phyloP scores from a whole-genome alignment of 306 rosid genomes.

The Vigna mungo region DNA sequence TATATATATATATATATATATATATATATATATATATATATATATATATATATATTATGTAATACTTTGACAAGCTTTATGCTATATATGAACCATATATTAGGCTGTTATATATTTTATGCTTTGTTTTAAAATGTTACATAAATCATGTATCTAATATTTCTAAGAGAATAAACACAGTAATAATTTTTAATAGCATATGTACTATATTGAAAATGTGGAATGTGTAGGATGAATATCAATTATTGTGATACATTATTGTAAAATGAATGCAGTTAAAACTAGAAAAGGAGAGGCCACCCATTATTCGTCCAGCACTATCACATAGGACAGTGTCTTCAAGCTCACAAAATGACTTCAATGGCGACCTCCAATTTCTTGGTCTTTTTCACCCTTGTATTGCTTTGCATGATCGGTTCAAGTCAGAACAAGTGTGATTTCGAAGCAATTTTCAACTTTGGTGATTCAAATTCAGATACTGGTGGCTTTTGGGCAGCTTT shows the following conservation, averaged over 20 bases:
- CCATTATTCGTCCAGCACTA: neutral
- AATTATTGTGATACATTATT: neutral
- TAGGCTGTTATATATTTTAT: too few relatives aligned
- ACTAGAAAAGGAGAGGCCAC: neutral
- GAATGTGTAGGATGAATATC: neutral
- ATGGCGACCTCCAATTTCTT: conserved; percentile 13
- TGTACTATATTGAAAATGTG: neutral
- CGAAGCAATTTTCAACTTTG: conserved; percentile 53
- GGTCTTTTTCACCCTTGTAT: conserved; percentile 17
- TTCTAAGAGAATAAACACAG: too few relatives aligned
- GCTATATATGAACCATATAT: too few relatives aligned
- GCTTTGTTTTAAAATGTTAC: too few relatives aligned
- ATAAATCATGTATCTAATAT: too few relatives aligned
- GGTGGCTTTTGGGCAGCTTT: conserved; percentile 70
- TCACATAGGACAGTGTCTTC: neutral
- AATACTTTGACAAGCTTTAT: too few relatives aligned
- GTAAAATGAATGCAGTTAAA: neutral
- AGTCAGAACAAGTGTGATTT: conserved; percentile 57
- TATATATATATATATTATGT: too few relatives aligned
- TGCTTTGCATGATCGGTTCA: conserved; percentile 29
- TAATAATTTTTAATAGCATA: too few relatives aligned
- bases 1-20: too few relatives aligned
- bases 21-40: too few relatives aligned
- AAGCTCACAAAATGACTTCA: conserved; percentile 40
- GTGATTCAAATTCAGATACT: conserved; percentile 55